phyloP scores from a whole-genome alignment of 805 yeast species.

The Danielia oregonensis region DNA sequence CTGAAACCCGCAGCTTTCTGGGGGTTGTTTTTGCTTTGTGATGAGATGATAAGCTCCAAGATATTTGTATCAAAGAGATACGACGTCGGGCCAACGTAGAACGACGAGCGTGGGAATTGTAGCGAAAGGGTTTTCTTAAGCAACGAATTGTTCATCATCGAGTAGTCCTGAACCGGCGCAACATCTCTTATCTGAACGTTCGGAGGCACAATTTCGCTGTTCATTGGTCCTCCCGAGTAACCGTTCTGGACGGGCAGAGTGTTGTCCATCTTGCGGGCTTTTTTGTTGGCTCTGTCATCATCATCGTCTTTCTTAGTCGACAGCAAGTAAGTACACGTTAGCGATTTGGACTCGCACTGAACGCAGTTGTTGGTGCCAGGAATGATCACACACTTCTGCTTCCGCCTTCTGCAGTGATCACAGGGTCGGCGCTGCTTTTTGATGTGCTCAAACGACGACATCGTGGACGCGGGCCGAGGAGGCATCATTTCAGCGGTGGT shows the following conservation, averaged over 20 bases:
- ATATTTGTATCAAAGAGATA: constrained; percentile 67
- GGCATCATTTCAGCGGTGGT: background rate
- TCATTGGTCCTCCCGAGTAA: constrained; percentile 8
- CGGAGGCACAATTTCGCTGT: constrained; percentile 29
- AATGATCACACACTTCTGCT: constrained; percentile 70
- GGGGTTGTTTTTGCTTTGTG: constrained; percentile 28
- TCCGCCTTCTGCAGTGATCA: constrained; percentile 79
- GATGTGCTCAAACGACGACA: no score
- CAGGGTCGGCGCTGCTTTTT: constrained; percentile 62
- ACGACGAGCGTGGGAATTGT: constrained; percentile 87
- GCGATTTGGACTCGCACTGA: constrained; percentile 70
- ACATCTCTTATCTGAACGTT: constrained; percentile 48
- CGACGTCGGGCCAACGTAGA: constrained; percentile 85
- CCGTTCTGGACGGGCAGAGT: constrained; percentile 1
- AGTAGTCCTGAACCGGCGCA: constrained; percentile 65
- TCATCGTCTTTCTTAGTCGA: constrained; percentile 2
- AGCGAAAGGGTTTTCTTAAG: constrained; percentile 67
- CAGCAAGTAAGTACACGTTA: constrained; percentile 65
- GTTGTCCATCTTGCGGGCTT: constrained; percentile 18
- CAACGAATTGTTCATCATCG: constrained; percentile 57
- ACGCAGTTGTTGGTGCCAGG: constrained; percentile 64
- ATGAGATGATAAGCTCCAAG: constrained; percentile 53
- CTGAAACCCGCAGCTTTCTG: constrained; percentile 7
- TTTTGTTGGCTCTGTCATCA: constrained; percentile 39
- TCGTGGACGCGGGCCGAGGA: background rate